Conservation (phyloP, 163 green algal species). For the Volvox carteri region DNA sequence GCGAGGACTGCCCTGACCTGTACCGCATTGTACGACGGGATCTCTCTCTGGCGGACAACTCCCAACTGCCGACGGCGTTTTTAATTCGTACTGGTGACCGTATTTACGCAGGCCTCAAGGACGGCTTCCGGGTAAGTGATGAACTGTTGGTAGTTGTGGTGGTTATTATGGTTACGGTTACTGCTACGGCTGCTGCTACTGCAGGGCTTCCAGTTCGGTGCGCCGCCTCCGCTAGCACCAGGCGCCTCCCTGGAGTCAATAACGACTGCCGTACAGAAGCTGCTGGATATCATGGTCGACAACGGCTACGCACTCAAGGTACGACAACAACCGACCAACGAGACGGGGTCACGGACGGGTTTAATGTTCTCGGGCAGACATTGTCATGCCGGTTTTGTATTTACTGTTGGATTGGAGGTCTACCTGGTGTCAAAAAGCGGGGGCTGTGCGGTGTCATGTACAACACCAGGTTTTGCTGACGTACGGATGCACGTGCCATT, state of each 20-base stretch:
- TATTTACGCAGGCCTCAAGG: constrained; percentile 75
- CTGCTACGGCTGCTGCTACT: too few species aligned
- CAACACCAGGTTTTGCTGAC: too few species aligned
- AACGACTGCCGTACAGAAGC: constrained; percentile 34
- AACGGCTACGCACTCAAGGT: constrained; percentile 74
- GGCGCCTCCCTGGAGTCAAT: constrained; percentile 62
- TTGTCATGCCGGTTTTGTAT: too few species aligned
- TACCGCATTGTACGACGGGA: constrained; percentile 58
- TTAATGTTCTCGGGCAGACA: too few species aligned
- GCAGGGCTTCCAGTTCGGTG: constrained; percentile 69
- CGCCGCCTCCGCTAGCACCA: constrained; percentile 58
- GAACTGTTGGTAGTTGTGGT: too few species aligned
- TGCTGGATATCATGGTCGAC: constrained; percentile 77
- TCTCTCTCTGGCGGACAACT: constrained; percentile 68
- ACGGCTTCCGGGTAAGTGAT: constrained; percentile 73
- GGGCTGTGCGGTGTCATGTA: too few species aligned
- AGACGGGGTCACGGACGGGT: too few species aligned
- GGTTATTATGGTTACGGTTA: too few species aligned
- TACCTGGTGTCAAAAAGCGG: too few species aligned
- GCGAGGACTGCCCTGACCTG: constrained; percentile 67
- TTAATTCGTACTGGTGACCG: constrained; percentile 67
- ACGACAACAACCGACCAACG: neutral
- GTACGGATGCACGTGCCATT: too few species aligned
- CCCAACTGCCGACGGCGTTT: constrained; percentile 66
- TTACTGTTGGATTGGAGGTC: too few species aligned